Base-by-base conservation (phyloP, 148 eudicot genomes). In the Suaeda aralocaspica region DNA sequence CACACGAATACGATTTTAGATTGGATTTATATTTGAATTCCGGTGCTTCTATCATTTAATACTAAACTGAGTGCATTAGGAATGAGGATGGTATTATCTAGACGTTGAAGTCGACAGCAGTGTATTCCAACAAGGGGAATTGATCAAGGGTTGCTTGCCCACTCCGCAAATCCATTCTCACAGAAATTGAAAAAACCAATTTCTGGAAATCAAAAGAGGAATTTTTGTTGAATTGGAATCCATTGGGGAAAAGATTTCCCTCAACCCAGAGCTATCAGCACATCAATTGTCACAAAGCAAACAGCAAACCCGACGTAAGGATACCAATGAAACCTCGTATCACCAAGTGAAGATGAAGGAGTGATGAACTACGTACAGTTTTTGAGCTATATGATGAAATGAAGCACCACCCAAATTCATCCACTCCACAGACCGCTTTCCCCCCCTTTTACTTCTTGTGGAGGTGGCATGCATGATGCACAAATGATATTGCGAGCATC, bases 281-380 rank as follows among this genome's bases (percentile, higher is more conserved):
- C 48, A 59, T 56, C 71, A 93, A 70, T 73, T 80, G 81, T 84
- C 82, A 55, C 75, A 77, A 80, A 91, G 87, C 16, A 64, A 75
- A 61, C 76, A 94, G 69, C 71, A 81, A 66, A 49, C 80, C 71
- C 71, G 53, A 91, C 67, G 72, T 74, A 58, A n/a, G 96, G 99
- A 78, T 91, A 84, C 82, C 87, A 89, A 74, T 89, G 97, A 80
- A 89, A 67, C 50, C 91, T 87, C 66, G 68, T 72, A 70, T 84
- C 81, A 68, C 69, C 65, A 90, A 66, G 49, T 73, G 72, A 48
- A 82, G 50, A 51, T 69, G 76, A 44, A 82, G 60, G 68, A 75
- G 42, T 83, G 81, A 42, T 42, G 66, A 48, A 61, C n/a, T 53
- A 51, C 75, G 71, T 34, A 59, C 56, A 66, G 53, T 76, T 71